Evolutionary conservation across 352 stramenopile species (phyloP), one percentile per base, ranked within the genome.

Genomic region (Aphanomyces euteiches): DNA sequence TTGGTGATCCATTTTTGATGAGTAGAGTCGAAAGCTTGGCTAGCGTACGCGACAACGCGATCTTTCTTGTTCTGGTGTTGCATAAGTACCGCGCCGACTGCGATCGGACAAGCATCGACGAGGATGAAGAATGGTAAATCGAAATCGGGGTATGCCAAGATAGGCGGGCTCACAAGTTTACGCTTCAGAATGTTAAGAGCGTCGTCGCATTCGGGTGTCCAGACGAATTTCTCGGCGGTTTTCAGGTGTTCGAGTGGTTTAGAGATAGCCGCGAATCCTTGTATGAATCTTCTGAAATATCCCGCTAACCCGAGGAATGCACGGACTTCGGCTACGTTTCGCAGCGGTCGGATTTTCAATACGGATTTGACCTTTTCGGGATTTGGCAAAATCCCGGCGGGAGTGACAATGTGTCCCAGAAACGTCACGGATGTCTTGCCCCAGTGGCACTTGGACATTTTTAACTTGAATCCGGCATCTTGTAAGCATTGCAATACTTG

Each of bases 381-480:
- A 53, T 53, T 53, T n/a, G 45, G 45, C n/a, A 53, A 19, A 19
- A 53, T 53, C 45, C 45, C 45, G 45, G 13, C 45, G n/a, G 45
- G 45, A 53, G 45, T 53, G 2, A 53, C 45, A 19, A 53, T 53
- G 2, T 53, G 45, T n/a, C 45, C 45, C 45, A 53, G n/a, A 19
- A 53, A 53, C n/a, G 45, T 19, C 2, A 53, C 45, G 1, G 45
- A 53, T 19, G 45, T n/a, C 45, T 53, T 53, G 45, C 45, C 45
- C 45, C 45, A 53, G 45, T 53, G 45, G n/a, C 45, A 53, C n/a
- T 53, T 53, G 45, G 45, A 53, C 45, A 53, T 53, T 53, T 53
- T 53, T 19, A 53, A 53, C n/a, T 53, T 53, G 45, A 53, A 53
- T 53, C 45, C 45, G 2, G 45, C 45, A 15, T 53, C 45, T 2